Conservation (phyloP, 106 monocot genomes). For the Triglochin maritima region DNA sequence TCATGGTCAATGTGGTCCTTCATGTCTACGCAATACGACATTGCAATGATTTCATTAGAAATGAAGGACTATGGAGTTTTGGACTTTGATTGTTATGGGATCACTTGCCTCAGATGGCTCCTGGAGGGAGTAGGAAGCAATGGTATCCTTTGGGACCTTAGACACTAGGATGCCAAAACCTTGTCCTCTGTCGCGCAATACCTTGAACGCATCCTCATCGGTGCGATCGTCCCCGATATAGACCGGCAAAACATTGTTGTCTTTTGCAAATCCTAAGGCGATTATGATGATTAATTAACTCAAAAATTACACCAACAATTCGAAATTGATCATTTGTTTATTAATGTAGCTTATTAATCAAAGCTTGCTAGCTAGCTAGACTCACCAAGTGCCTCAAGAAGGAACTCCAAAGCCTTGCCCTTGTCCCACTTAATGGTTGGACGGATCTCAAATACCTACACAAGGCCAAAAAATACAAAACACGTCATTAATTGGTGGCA, state of each 20-base stretch:
- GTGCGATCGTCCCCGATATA: conserved; percentile 81
- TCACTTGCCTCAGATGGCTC: conserved; percentile 70
- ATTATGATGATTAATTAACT: not conserved
- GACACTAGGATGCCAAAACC: conserved; percentile 76
- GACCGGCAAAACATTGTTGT: conserved; percentile 43
- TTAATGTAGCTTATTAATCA: too few species aligned
- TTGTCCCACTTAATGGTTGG: conserved; percentile 90
- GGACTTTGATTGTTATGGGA: not conserved
- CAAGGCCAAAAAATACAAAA: not conserved
- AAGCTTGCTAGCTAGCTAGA: too few species aligned
- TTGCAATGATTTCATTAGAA: not conserved
- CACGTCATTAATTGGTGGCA: too few species aligned
- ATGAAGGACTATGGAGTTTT: not conserved
- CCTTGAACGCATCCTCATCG: conserved; percentile 79
- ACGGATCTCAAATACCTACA: conserved; percentile 70
- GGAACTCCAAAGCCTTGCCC: conserved; percentile 74
- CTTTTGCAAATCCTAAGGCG: conserved; percentile 28
- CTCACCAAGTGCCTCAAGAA: conserved; percentile 68
- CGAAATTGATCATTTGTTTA: not conserved
- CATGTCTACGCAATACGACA: not conserved
- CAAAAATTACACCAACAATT: not conserved
- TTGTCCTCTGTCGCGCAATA: conserved; percentile 54
- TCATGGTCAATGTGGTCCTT: too few species aligned
- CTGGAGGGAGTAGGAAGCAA: conserved; percentile 61
- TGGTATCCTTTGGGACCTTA: conserved; percentile 73